Evolutionary conservation across 2,329 filamentous ascomycete species (phyloP), one percentile per base, ranked within the genome.

Genomic region (Verticillium klebahnii): DNA sequence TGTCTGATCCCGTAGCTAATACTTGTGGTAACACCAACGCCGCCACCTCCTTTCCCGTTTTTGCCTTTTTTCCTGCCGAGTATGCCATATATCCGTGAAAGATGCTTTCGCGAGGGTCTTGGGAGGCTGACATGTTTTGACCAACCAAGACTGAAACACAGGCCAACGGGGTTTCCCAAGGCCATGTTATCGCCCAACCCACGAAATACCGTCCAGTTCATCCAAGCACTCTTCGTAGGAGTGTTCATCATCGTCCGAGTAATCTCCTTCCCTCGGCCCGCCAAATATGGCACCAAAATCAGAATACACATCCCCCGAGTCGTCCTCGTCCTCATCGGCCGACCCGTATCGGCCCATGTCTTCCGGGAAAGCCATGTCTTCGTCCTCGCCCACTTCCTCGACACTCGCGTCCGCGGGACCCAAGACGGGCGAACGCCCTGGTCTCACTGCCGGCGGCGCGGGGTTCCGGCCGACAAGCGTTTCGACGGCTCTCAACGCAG

Each of bases 181-280:
- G 6, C 31, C 11, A 17, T 37, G 32, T 40, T 25, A 58, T 37
- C 56, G 39, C 14, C 60, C 64, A 14, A 74, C 71, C 75, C 81
- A 84, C 7, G 80, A 79, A 63, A 85, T 83, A 11, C 82, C 82
- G 64, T 85, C 83, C 63, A 85, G 68, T 63, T 84, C 82, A 65
- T 85, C 82, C 66, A 85, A 74, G 67, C 82, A 84, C 66, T 84
- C 82, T 67, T 85, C 82, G 60, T 81, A 81, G 31, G 77, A 79
- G 60, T 80, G 73, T 19, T 77, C 77, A 2, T 78, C 77, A 1
- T 78, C 75, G 5, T 72, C 73, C 4, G 67, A 64, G 4, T 58
- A 37, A 2, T 71, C 66, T 5, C 67, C 70, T 2, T 66, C 68
- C 9, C 65, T 65, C 0, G 62, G 66, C 1, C 74, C 73, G 3